Conservation (phyloP, 1,284 basidiomycete species). For the Golubevia sp. region DNA sequence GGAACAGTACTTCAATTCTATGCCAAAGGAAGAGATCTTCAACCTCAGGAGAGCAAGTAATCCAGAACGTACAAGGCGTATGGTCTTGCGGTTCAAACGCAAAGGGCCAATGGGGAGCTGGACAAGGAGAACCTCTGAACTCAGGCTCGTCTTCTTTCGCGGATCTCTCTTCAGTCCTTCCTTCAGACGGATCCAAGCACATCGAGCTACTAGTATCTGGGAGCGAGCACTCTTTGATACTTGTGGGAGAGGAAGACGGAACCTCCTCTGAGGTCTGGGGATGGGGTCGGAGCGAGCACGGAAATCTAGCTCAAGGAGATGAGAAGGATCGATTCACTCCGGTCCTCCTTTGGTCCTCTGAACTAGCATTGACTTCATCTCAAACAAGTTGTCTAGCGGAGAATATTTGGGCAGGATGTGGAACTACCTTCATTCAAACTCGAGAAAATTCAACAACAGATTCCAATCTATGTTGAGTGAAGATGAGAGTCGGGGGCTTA, state of each 20-base stretch:
- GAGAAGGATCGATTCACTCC: conserved; percentile 18
- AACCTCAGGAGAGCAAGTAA: no score
- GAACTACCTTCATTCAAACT: conserved; percentile 29
- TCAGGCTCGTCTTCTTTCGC: conserved; percentile 6
- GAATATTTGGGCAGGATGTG: conserved; percentile 26
- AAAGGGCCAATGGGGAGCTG: conserved; percentile 21
- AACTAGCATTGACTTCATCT: not conserved
- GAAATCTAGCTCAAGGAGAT: conserved; percentile 32
- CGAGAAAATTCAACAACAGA: no score
- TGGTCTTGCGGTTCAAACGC: conserved; percentile 18
- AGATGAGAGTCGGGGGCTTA: no score
- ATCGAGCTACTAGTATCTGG: conserved; percentile 22
- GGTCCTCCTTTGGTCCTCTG: conserved; percentile 2
- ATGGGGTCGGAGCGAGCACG: conserved; percentile 28
- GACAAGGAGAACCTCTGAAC: not conserved
- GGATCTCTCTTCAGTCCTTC: not conserved
- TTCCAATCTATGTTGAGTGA: no score
- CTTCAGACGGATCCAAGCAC: not conserved
- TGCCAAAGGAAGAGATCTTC: not conserved
- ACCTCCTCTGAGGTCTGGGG: not conserved
- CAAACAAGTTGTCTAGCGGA: no score
- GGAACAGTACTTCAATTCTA: conserved; percentile 21
- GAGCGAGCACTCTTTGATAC: conserved; percentile 29
- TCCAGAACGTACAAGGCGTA: conserved; percentile 4
- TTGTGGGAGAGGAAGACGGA: conserved; percentile 12